Evolutionary conservation across 345 rosid genomes (phyloP), one percentile per base, ranked within the genome.

Genomic region (Populus pruinosa): DNA sequence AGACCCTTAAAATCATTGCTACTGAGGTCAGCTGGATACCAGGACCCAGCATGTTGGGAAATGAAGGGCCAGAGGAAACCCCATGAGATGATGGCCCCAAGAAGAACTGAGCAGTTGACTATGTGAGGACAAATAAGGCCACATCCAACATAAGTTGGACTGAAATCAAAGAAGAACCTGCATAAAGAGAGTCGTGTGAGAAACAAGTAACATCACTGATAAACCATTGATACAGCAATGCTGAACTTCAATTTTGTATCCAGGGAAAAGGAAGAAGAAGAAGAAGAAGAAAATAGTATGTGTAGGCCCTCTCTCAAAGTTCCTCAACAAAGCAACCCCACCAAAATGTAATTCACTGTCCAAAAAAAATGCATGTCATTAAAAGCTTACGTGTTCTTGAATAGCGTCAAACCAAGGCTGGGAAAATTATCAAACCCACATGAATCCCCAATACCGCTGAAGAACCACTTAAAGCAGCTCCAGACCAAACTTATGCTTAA

Each of bases 381-480:
- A 49, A 72, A 79, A 71, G 65, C 93, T 86, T 85, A 94, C 97
- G 97, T 88, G 86, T 89, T 94, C 84, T 87, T 93, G 86, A 82
- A 94, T 31, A 94, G 86, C 14, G 84, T 79, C 89, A 94, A 85
- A 50, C 97, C 98, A 85, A 94, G 89, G 80, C 84, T 90, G 70
- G 98, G 98, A 70, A 94, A 90, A 83, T 93, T 89, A 84, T 94
- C 98, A 86, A 94, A 94, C 69, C 97, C 97, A 79, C 98, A 94
- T 1, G 95, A 82, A 86, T 94, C 95, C 47, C 97, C 98, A 66
- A 91, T 64, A 72, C 98, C 98, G 78, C 98, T 93, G 85, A 94
- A 93, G 86, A 93, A 94, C 97, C 98, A 94, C 85, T 94, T 94
- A 88, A 94, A 94, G 87, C 94, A 91, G 83, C 98, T 93, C 98